Percentiles rank a stretch among this genome's conserved stretches.
Conservation (phyloP, 352 stramenopile species). For the Globisporangium recalcitrans region DNA sequence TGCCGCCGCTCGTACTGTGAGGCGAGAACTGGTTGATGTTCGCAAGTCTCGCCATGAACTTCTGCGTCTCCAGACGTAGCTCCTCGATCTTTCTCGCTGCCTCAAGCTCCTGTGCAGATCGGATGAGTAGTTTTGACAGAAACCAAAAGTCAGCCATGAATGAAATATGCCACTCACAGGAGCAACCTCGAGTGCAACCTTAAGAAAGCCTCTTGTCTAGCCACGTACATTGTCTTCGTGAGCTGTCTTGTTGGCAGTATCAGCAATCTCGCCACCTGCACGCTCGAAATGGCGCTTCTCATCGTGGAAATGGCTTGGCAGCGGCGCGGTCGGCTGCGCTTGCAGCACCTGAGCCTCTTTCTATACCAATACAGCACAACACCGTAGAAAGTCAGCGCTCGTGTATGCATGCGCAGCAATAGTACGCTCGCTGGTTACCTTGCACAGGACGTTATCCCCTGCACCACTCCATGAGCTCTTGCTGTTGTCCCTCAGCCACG, state of each 20-base stretch:
- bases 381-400: neutral
- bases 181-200: neutral
- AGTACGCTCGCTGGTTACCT: neutral
- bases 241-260: neutral
- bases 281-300: slow-evolving; percentile 2
- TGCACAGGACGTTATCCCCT: too few relatives aligned
- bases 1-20: neutral
- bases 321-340: neutral
- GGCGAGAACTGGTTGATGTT: neutral
- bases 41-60: slow-evolving; percentile 5
- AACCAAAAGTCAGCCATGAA: neutral
- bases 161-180: neutral
- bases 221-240: neutral
- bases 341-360: slow-evolving; percentile 4
- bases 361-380: neutral
- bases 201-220: neutral
- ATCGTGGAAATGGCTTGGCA: neutral
- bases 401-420: neutral
- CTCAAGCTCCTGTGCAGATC: neutral
- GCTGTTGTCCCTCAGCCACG: slow-evolving; percentile 24
- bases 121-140: neutral
- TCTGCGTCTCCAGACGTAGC: slow-evolving; percentile 9
- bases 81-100: slow-evolving; percentile 3
- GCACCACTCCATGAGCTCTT: neutral
- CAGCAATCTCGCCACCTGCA: neutral